Base-by-base conservation (phyloP, 2,329 filamentous ascomycete genomes). In the Fonsecaea pedrosoi region DNA sequence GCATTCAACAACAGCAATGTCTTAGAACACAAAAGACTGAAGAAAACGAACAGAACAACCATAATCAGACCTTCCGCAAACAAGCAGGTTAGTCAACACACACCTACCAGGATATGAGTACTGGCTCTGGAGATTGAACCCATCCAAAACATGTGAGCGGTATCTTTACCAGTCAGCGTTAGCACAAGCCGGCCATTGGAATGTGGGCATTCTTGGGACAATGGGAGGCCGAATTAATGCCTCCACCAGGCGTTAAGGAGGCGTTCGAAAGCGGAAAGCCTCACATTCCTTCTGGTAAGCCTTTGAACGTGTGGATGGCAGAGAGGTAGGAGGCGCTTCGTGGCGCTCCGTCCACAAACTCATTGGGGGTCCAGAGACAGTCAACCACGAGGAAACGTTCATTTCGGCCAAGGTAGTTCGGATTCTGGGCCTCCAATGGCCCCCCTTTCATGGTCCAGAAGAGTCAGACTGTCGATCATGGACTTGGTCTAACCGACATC, bases 101-200 rank as follows among this genome's bases (percentile, higher is more conserved):
- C 40, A 25, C 45, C 45, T 59, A 25, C 32, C 57, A 54, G 48
- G 62, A 30, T 38, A 30, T 21, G 21, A 61, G 38, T 30, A 8
- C 25, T 50, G 21, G 4, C 45, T 25, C 12, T 50, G 45, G 45
- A 50, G 45, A 50, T 50, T 50, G 45, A 25, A 18, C 8, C 18
- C 18, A 54, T 34, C 55, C 40, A 64, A 62, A 66, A 34, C 45
- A 61, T 42, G 38, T 60, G 60, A 45, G 68, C 61, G 63, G 60
- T 66, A 67, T 48, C 38, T 38, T 63, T 68, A 40, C 68, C 68
- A 70, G 63, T 66, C 63, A 66, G 60, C 66, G 66, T 68, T 66
- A 70, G 68, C 54, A 54, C 18, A 58, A 60, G 45, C 37, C 54
- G 56, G 32, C 53, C 56, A 53, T 55, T 64, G 62, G 65, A 68